phyloP scores from a whole-genome alignment of 2,329 filamentous ascomycete genomes.

The Pseudofabraea citricarpa region DNA sequence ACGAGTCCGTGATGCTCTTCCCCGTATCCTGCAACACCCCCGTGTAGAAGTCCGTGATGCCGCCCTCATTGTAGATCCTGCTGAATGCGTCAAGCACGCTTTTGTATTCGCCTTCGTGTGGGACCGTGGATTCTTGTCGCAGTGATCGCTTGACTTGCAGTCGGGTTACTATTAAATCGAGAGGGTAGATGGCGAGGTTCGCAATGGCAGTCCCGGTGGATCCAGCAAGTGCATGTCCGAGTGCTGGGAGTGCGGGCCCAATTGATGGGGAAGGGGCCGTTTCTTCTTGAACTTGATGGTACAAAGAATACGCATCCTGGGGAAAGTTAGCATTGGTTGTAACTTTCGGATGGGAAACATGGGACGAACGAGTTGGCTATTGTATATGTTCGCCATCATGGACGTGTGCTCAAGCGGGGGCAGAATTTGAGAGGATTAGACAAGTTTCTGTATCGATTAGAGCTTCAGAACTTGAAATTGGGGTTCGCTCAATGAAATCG shows the following conservation, averaged over 20 bases:
- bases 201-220: conserved; percentile 74
- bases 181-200: conserved; percentile 73
- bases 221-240: conserved; percentile 79
- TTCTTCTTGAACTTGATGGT: conserved; percentile 31
- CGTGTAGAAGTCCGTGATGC: conserved; percentile 63
- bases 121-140: conserved; percentile 28
- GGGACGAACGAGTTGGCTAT: conserved; percentile 35
- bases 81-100: conserved; percentile 64
- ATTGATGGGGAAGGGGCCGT: conserved; percentile 18
- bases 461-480: not conserved
- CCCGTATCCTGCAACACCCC: conserved; percentile 59
- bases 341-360: not conserved
- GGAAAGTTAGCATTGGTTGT: not conserved
- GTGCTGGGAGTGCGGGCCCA: conserved; percentile 55
- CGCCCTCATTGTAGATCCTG: conserved; percentile 67
- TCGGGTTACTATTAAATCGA: conserved; percentile 76
- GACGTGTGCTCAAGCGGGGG: not conserved
- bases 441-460: not conserved
- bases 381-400: conserved; percentile 30
- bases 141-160: conserved; percentile 72
- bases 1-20: conserved; percentile 70
- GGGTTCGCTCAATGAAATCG: not conserved
- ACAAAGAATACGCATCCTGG: conserved; percentile 25
- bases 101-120: conserved; percentile 48
- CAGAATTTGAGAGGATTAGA: not conserved